A percentile compares a stretch with the other conserved stretches of the same genome.
These are phyloP conservation scores for Endocalyx cinctus DNA, from an alignment of 2,329 filamentous ascomycete genomes.

Conservation along the genomic window DNA sequence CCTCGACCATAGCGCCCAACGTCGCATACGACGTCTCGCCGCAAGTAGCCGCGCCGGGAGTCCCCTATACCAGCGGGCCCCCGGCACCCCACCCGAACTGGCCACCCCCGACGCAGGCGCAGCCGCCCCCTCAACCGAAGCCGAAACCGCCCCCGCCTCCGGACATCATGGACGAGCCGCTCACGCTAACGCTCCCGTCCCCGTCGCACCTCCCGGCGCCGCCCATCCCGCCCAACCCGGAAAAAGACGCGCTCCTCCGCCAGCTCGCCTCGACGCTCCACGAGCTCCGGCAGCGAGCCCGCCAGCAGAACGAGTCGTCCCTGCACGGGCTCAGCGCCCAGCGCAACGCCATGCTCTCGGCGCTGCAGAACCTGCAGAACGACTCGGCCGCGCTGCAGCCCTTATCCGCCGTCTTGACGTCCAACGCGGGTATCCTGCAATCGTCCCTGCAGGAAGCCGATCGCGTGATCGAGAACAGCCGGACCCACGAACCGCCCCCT, in stretches of 20 bases:
- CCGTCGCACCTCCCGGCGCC: conserved; percentile 59
- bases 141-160: conserved; percentile 41
- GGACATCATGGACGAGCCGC: conserved; percentile 55
- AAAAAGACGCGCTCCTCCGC: conserved; percentile 81
- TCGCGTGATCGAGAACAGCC: conserved; percentile 67
- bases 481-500: conserved; percentile 62
- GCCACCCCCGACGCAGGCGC: conserved; percentile 23
- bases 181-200: conserved; percentile 46
- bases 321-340: conserved; percentile 75
- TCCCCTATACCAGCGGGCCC: too few relatives aligned
- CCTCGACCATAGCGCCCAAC: conserved; percentile 14
- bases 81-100: conserved; percentile 20
- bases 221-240: conserved; percentile 89
- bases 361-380: conserved; percentile 64
- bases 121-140: conserved; percentile 27
- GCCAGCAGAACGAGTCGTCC: conserved; percentile 68
- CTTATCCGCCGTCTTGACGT: conserved; percentile 65
- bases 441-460: conserved; percentile 77
- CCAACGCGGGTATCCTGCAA: conserved; percentile 75
- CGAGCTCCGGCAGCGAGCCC: conserved; percentile 62
- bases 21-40: too few relatives aligned
- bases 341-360: conserved; percentile 67
- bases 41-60: too few relatives aligned
- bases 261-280: conserved; percentile 70
- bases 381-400: conserved; percentile 70